phyloP scores from a whole-genome alignment of 352 stramenopile genomes.

The Pythium dissotocum region DNA sequence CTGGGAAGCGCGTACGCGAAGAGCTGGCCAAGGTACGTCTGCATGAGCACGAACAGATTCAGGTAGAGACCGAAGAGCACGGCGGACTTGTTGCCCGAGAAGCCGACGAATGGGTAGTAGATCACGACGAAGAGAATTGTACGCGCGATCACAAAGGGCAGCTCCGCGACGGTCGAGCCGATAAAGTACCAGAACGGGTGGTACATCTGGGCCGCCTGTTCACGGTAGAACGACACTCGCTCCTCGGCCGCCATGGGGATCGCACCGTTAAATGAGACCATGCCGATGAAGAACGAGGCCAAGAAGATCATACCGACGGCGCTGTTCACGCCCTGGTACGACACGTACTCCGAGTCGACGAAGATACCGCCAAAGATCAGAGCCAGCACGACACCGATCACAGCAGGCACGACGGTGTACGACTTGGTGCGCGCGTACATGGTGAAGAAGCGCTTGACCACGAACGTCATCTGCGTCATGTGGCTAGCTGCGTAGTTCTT shows the following conservation, averaged over 20 bases:
- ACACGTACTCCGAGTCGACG: constrained; percentile 28
- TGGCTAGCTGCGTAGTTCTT: constrained; percentile 25
- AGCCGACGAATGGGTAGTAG: constrained; percentile 40
- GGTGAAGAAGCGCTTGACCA: constrained; percentile 39
- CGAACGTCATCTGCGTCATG: constrained; percentile 16
- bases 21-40: constrained; percentile 35
- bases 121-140: constrained; percentile 30
- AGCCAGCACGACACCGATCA: constrained; percentile 36
- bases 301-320: constrained; percentile 77
- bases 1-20: constrained; percentile 31
- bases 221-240: constrained; percentile 82
- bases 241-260: constrained; percentile 70
- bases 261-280: constrained; percentile 62
- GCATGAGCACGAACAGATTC: constrained; percentile 31
- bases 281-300: constrained; percentile 63
- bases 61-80: constrained; percentile 33
- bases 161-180: constrained; percentile 66
- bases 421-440: constrained; percentile 74
- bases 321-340: constrained; percentile 33
- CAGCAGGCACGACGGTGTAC: constrained; percentile 64
- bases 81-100: constrained; percentile 15
- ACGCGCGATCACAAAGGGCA: constrained; percentile 31
- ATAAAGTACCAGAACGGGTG: constrained; percentile 52
- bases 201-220: constrained; percentile 83
- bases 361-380: constrained; percentile 59